Conservation (phyloP, 1,284 basidiomycete genomes). For the Tylopilus sp. region DNA sequence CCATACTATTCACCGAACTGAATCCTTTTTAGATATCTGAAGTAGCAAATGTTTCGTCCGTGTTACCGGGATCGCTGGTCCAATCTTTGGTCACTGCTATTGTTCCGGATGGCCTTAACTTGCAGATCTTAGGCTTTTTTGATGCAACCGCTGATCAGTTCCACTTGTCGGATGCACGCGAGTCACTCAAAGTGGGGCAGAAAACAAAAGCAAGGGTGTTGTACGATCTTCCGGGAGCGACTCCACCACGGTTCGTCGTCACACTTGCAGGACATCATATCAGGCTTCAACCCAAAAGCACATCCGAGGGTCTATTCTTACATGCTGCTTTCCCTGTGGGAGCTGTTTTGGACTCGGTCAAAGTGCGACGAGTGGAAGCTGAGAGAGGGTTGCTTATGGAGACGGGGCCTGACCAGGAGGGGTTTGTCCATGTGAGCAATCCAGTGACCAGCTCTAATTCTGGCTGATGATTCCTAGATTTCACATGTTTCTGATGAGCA, state of each 20-base stretch:
- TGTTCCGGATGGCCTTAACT: constrained; percentile 76
- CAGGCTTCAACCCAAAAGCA: constrained; percentile 42
- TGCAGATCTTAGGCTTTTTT: constrained; percentile 93
- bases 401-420: constrained; percentile 61
- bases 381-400: constrained; percentile 81
- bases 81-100: constrained; percentile 81
- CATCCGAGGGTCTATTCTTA: constrained; percentile 34
- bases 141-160: constrained; percentile 86
- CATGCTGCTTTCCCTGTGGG: constrained; percentile 72
- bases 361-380: constrained; percentile 69
- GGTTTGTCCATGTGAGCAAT: constrained; percentile 79
- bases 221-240: constrained; percentile 70
- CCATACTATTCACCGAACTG: constrained; percentile 12
- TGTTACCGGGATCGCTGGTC: constrained; percentile 88
- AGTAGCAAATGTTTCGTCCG: constrained; percentile 74
- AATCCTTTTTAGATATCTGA: constrained; percentile 55
- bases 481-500: constrained; percentile 94
- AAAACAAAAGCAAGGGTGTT: constrained; percentile 88
- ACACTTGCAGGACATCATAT: constrained; percentile 75
- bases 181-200: constrained; percentile 73
- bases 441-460: not conserved
- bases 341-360: constrained; percentile 65
- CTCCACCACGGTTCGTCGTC: constrained; percentile 79
- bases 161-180: constrained; percentile 61
- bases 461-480: constrained; percentile 53